Base-by-base conservation (phyloP, 2,329 filamentous ascomycete genomes). In the Phialophora macrospora region DNA sequence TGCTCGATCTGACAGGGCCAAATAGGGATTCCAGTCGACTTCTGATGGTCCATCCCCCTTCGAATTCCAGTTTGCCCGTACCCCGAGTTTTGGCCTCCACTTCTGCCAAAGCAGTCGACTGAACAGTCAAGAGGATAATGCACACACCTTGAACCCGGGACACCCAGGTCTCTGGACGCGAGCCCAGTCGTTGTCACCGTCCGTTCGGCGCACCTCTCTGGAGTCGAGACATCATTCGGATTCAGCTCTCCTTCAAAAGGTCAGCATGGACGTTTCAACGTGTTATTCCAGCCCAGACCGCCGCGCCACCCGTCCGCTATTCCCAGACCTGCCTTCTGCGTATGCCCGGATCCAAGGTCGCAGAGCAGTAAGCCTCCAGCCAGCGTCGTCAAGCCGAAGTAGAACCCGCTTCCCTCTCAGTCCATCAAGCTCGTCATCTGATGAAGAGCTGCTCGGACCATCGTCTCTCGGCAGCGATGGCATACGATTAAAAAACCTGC, bases 281-380 rank as follows among this genome's bases (percentile, higher is more conserved):
- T 34, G 24, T 30, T 48, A 30, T 28, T 57, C 58, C 11, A 49
- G 41, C 30, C 44, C 34, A 3, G 57, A 46, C n/a, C 41, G 60
- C 44, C 57, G 58, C 9, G 58, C 57, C 12, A 60, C 58, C n/a
- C 63, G 63, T 20, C 62, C 63, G 14, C 44, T 66, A 11, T 68
- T 64, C 48, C 67, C 67, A 3, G 67, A 68, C 56, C 34, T 66
- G 26, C 64, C 49, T 28, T 68, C 67, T 26, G 63, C 63, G 46
- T 60, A 68, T 57, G 61, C 67, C 8, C 38, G 64, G 28, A 68
- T 68, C n/a, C 63, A 60, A 49, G 64, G 64, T 11, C 60, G 55
- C 22, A 56, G 67, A 48, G 34, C 41, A 14, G 34, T 32, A n/a
- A 68, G 66, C 48, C 55, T 60, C n/a, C 32, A 52, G 9, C 41